A percentile compares a stretch with the other conserved stretches of the same genome.
Conservation (phyloP, 2,329 filamentous ascomycete species). For the Capronia coronata region DNA sequence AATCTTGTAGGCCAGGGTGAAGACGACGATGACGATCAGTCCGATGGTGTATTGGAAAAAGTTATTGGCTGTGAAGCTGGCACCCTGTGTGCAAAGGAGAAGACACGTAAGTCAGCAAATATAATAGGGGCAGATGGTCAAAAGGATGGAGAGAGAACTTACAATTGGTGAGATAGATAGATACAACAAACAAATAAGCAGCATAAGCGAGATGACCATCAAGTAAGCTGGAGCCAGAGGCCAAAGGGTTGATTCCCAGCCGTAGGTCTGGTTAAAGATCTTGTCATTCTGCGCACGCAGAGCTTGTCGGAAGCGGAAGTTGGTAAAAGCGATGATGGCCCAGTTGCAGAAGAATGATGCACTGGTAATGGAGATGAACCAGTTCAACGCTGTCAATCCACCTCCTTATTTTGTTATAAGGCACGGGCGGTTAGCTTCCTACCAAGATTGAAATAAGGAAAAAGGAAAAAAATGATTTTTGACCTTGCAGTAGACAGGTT, state of each 20-base stretch:
- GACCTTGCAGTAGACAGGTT: too few species aligned
- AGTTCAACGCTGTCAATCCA: slow-evolving; percentile 28
- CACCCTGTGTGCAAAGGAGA: slow-evolving; percentile 4
- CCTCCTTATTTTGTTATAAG: too few species aligned
- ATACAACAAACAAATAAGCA: slow-evolving; percentile 22
- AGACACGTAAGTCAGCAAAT: not conserved
- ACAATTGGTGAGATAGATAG: slow-evolving; percentile 19
- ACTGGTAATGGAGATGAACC: slow-evolving; percentile 31
- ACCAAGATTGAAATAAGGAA: too few species aligned
- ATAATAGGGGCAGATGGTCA: too few species aligned
- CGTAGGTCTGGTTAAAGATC: slow-evolving; percentile 29
- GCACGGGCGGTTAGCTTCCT: not conserved
- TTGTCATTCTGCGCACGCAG: slow-evolving; percentile 29
- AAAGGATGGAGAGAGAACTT: too few species aligned
- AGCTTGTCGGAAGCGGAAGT: slow-evolving; percentile 32
- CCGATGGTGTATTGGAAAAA: slow-evolving; percentile 32
- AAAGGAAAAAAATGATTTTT: too few species aligned
- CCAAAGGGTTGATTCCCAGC: slow-evolving; percentile 31
- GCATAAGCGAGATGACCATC: slow-evolving; percentile 24
- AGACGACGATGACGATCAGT: slow-evolving; percentile 27
- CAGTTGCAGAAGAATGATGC: slow-evolving; percentile 34
- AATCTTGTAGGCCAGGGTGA: slow-evolving; percentile 29
- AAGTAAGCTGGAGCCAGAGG: slow-evolving; percentile 31
- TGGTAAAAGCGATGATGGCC: slow-evolving; percentile 33
- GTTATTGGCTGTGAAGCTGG: slow-evolving; percentile 19